Conservation (phyloP, 1,284 basidiomycete species). For the Farysia itapuensis region DNA sequence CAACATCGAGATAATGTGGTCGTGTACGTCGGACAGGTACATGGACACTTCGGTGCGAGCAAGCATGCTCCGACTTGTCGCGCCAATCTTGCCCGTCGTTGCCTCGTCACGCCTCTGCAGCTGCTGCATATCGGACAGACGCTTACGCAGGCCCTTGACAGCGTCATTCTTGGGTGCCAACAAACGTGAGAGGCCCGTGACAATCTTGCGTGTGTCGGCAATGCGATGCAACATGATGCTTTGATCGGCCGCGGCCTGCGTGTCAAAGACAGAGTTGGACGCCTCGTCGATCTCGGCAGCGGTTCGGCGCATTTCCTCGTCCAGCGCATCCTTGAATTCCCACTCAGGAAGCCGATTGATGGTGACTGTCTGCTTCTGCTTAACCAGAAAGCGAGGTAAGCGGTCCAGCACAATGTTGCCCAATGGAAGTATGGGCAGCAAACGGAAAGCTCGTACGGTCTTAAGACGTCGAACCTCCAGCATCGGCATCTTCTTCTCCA, state of each 20-base stretch:
- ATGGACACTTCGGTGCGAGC: slow-evolving; percentile 62
- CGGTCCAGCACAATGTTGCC: slow-evolving; percentile 10
- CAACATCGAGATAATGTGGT: slow-evolving; percentile 87
- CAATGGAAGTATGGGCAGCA: slow-evolving; percentile 10
- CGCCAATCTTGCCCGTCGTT: slow-evolving; percentile 16
- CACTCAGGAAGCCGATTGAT: slow-evolving; percentile 31
- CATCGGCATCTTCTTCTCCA: slow-evolving; percentile 32
- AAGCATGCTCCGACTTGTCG: slow-evolving; percentile 19
- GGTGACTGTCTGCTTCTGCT: slow-evolving; percentile 32
- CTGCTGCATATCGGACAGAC: slow-evolving; percentile 64
- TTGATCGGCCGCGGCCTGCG: slow-evolving; percentile 51
- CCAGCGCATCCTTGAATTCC: slow-evolving; percentile 34
- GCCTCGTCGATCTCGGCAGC: slow-evolving; percentile 39
- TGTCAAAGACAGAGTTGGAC: slow-evolving; percentile 37
- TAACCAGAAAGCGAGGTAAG: slow-evolving; percentile 15
- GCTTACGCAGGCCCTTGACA: slow-evolving; percentile 76
- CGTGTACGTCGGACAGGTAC: slow-evolving; percentile 90
- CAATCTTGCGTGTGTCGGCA: slow-evolving; percentile 76
- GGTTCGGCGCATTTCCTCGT: slow-evolving; percentile 37
- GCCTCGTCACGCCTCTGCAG: slow-evolving; percentile 25
- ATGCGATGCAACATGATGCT: slow-evolving; percentile 69
- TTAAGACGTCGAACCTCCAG: slow-evolving; percentile 36
- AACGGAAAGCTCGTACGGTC: slow-evolving; percentile 14
- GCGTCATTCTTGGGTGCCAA: slow-evolving; percentile 82
- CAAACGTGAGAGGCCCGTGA: slow-evolving; percentile 77